Conservation (phyloP, 441 rosid genomes). For the Adansonia madagascariensis region DNA sequence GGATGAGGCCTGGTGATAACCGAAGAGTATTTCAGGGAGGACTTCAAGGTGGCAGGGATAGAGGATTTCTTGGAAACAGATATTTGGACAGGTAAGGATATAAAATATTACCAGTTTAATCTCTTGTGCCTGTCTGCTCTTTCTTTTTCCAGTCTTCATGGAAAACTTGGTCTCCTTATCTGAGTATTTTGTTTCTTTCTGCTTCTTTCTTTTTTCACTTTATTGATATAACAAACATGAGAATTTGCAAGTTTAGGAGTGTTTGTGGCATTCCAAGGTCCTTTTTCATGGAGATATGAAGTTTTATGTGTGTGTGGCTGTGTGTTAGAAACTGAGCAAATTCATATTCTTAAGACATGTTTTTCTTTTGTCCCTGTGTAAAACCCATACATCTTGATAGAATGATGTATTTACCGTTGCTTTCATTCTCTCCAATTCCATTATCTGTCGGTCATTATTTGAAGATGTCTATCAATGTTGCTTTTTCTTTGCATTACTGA, state of each 20-base stretch:
- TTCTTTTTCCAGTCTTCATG: not conserved
- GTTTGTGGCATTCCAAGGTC: not conserved
- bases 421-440: not conserved
- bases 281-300: not conserved
- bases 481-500: not conserved
- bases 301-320: not conserved
- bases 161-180: not conserved
- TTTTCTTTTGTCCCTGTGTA: not conserved
- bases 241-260: not conserved
- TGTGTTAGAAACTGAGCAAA: not conserved
- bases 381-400: not conserved
- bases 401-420: not conserved
- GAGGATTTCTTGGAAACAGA: slow-evolving; percentile 73
- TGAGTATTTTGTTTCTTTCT: not conserved
- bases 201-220: not conserved
- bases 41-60: slow-evolving; percentile 80
- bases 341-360: not conserved
- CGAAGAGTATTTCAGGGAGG: slow-evolving; percentile 51
- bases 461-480: not conserved
- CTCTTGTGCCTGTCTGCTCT: not conserved
- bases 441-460: not conserved
- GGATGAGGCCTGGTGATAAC: slow-evolving; percentile 69
- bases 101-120: slow-evolving; percentile 4
- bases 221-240: not conserved
- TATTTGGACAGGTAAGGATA: slow-evolving; percentile 66